These are phyloP conservation scores for Pichia cephalocereana DNA, from an alignment of 805 yeast species.

Conservation along the genomic window DNA sequence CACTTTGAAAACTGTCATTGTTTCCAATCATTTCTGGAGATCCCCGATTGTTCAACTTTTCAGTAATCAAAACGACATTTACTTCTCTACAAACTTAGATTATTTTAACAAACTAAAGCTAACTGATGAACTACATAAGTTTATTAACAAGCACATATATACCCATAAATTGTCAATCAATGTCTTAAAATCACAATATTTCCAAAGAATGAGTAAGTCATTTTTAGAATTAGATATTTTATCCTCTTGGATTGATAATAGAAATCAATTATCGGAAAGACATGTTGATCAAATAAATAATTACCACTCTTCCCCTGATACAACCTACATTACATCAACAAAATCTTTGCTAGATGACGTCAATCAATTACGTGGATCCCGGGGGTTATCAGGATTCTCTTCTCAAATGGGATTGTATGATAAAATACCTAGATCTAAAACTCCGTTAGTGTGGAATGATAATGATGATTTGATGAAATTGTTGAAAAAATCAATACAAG, in stretches of 20 bases:
- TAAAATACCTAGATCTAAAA: slow-evolving; percentile 17
- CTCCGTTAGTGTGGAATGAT: slow-evolving; percentile 32
- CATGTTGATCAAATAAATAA: slow-evolving; percentile 33
- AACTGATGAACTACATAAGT: slow-evolving; percentile 25
- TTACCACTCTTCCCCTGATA: slow-evolving; percentile 5
- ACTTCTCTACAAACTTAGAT: slow-evolving; percentile 17
- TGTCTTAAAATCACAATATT: slow-evolving; percentile 24
- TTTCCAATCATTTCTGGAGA: slow-evolving; percentile 43
- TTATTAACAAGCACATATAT: slow-evolving; percentile 20
- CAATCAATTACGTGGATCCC: slow-evolving; percentile 35
- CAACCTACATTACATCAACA: slow-evolving; percentile 35
- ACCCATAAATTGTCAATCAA: slow-evolving; percentile 10
- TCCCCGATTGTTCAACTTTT: slow-evolving; percentile 33
- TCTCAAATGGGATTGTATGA: slow-evolving; percentile 20
- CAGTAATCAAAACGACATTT: slow-evolving; percentile 9
- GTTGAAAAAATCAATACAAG: slow-evolving; percentile 22
- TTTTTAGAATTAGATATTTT: slow-evolving; percentile 64
- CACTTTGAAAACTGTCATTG: slow-evolving; percentile 72
- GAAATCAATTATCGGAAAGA: slow-evolving; percentile 34
- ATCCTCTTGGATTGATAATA: slow-evolving; percentile 53
- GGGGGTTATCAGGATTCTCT: slow-evolving; percentile 26
- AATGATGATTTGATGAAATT: slow-evolving; percentile 28
- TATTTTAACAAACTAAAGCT: slow-evolving; percentile 19
- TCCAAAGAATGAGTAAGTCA: slow-evolving; percentile 51
- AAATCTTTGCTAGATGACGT: slow-evolving; percentile 54